A percentile compares a stretch with the other conserved stretches of the same genome.
Conservation (phyloP, 495 filamentous ascomycete genomes). For the Physcia stellaris region DNA sequence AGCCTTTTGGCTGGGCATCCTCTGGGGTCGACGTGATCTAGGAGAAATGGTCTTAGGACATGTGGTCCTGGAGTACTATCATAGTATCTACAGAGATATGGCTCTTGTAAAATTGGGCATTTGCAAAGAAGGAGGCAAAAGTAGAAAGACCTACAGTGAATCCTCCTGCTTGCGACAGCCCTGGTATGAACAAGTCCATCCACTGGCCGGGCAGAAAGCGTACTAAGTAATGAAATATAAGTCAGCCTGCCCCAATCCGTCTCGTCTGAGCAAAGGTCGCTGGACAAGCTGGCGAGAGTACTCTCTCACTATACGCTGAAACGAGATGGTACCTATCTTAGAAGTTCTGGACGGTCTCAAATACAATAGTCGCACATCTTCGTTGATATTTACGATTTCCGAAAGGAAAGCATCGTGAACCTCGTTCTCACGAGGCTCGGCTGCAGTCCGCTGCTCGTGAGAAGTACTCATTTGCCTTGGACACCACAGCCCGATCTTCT, state of each 20-base stretch:
- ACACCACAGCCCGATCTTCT: too few species aligned
- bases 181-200: conserved; percentile 50
- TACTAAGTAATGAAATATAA: too few species aligned
- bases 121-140: background rate
- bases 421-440: conserved; percentile 50
- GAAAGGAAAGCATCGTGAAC: conserved; percentile 36
- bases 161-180: conserved; percentile 12
- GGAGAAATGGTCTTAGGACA: too few species aligned
- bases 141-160: conserved; percentile 15
- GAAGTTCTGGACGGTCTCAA: too few species aligned
- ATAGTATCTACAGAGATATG: too few species aligned
- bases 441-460: conserved; percentile 54
- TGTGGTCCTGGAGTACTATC: too few species aligned
- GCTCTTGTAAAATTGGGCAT: background rate
- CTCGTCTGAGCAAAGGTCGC: conserved; percentile 10
- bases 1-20: conserved; percentile 3
- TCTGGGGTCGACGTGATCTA: conserved; percentile 16
- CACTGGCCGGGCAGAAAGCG: conserved; percentile 80
- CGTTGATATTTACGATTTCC: conserved; percentile 33
- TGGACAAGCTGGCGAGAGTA: conserved; percentile 10
- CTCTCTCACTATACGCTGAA: conserved; percentile 1
- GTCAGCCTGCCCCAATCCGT: too few species aligned
- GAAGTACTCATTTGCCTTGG: background rate
- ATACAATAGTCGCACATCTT: conserved; percentile 34
- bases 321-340: too few species aligned